Evolutionary conservation across 352 stramenopile genomes (phyloP), one percentile per base, ranked within the genome.

Genomic region (Phytophthora boehmeriae): DNA sequence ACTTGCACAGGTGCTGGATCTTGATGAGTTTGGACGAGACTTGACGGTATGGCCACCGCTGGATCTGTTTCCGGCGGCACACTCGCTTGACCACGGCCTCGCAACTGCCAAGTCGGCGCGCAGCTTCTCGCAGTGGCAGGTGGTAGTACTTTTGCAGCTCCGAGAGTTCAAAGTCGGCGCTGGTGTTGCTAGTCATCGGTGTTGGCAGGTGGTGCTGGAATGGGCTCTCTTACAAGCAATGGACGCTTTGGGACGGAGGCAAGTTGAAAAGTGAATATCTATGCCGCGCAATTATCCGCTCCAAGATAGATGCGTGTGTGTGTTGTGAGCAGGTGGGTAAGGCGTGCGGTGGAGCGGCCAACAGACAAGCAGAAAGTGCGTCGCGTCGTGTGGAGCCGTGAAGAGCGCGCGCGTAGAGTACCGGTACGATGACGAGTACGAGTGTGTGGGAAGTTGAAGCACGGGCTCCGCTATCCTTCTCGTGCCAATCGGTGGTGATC

Each of bases 141-240:
- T 93, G 86, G 65, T 92, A 95, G 76, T 92, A 92, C 77, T 93
- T 79, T 51, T 91, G 84, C 20, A 95, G 82, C 64, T 95, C 77
- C 28, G 76, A 71, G 56, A 93, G 76, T 53, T 90, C 80, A 53
- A 93, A 93, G 73, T 93, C 80, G 27, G 83, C 81, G 56, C 78
- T 82, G 39, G 20, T 61, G 30, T 6, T 55, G 42, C 44, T 8
- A 57, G 52, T 22, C 42, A 38, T 57, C 28, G 41, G 34, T 20
- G 44, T 43, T 22, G 30, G 14, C 17, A 47, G 35, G 25, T 59
- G 35, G 25, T 59, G 44, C 19, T 41, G 43, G 16, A 25, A 14
- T 4, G 39, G 25, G 46, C 46, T 9, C 3, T 25, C 17, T 28
- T 43, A 41, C 45, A 42, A 32, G 54, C 28, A 66, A 49, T 41